Base-by-base conservation (phyloP, 768 basidiomycete genomes). In the Amanita fuliginea region DNA sequence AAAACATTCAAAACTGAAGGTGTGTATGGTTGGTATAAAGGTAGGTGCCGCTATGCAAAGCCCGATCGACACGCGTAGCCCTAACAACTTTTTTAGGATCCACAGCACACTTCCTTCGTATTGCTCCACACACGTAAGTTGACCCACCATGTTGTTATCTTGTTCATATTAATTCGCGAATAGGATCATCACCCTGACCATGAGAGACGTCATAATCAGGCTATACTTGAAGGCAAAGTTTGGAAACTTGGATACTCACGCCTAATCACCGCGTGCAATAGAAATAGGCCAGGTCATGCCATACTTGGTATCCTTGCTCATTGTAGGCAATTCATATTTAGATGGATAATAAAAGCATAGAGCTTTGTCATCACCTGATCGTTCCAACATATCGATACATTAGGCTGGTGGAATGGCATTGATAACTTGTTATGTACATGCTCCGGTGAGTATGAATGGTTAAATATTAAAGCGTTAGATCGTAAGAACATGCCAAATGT, bases 11-110 rank as follows among this genome's bases (percentile, higher is more conserved):
- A 82, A 61, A 71, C 83, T 0, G 96, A 99, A 67, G 96, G 96
- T 28, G 66, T 92, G 8, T 71, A 78, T 19, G 96, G 91, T n/a
- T 89, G 86, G 86, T 99, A 99, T 70, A 97, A 97, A 72, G 94
- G 91, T 78, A 55, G 9, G 49, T 11, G 6, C 9, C 16, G 19
- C 5, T 8, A 3, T 10, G 1, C 2, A 21, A 13, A 8, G 21
- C 26, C 46, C 46, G 30, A 52, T 44, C 49, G 33, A 40, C 2
- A 9, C 39, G 10, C 2, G 10, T 49, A 30, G 10, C 16, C 16
- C 50, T 30, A 51, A 33, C 14, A 9, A 6, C 22, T 3, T 32
- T 40, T 44, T 21, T 55, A 91, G 88, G 95, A 36, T 91, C 91
- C 2, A 89, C 89, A 0, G 94, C 95, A 2, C 95, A 97, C 64